These are phyloP conservation scores for Ceratobasidium sp. DNA, from an alignment of 1,284 basidiomycete species.

Conservation along the genomic window DNA sequence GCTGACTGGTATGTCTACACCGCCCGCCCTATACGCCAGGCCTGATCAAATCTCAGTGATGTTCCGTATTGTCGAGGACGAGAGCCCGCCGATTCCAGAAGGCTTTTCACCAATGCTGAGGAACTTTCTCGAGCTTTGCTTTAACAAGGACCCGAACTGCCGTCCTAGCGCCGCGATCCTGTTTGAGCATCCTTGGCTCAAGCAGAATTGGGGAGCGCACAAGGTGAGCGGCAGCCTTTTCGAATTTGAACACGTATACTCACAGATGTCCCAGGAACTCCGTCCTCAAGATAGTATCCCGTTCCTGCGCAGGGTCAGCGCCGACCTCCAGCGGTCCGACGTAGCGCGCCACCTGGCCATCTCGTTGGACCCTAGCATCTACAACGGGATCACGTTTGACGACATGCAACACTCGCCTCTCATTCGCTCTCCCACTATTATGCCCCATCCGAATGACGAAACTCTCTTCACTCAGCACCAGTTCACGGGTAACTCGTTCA, in stretches of 20 bases:
- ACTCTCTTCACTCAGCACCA: conserved; percentile 72
- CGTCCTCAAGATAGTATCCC: conserved; percentile 94
- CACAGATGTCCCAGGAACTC: conserved; percentile 65
- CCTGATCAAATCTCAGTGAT: conserved; percentile 68
- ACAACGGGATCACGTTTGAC: conserved; percentile 26
- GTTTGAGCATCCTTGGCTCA: conserved; percentile 91
- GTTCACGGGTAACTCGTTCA: conserved; percentile 91
- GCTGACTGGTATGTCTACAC: conserved; percentile 74
- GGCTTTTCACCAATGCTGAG: conserved; percentile 76
- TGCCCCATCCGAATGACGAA: conserved; percentile 59
- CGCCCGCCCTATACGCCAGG: conserved; percentile 38
- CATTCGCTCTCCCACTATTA: conserved; percentile 56
- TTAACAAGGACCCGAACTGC: conserved; percentile 84
- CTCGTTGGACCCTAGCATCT: conserved; percentile 35
- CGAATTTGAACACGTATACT: conserved; percentile 39
- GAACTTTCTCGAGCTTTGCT: conserved; percentile 85
- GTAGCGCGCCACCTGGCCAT: conserved; percentile 47
- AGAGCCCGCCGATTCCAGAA: conserved; percentile 85
- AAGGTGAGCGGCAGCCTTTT: conserved; percentile 69
- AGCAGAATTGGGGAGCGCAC: conserved; percentile 77
- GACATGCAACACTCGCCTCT: conserved; percentile 51
- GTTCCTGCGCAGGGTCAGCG: conserved; percentile 89
- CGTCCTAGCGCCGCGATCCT: conserved; percentile 85
- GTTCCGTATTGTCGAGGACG: conserved; percentile 95
- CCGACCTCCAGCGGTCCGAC: conserved; percentile 77